Conservation (phyloP, 495 filamentous ascomycete species). For the Xylaria intraflava region DNA sequence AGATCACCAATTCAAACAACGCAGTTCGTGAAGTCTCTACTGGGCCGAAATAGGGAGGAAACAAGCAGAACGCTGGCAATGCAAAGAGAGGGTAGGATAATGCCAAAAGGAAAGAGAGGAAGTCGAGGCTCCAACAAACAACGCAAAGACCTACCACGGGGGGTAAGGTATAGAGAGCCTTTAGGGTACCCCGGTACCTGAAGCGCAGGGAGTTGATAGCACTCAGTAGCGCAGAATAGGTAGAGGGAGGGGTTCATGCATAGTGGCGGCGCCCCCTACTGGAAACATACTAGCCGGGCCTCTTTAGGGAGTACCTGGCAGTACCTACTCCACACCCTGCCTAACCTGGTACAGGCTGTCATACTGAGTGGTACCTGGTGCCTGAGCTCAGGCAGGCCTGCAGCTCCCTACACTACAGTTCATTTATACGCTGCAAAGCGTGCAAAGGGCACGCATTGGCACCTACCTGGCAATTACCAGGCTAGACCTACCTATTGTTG, state of each 20-base stretch:
- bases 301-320: too few relatives aligned
- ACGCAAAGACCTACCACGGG: conserved; percentile 5
- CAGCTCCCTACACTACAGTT: too few relatives aligned
- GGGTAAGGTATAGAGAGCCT: neutral
- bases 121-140: conserved; percentile 2
- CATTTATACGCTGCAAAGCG: too few relatives aligned
- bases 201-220: neutral
- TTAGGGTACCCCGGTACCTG: neutral
- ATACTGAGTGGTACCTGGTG: too few relatives aligned
- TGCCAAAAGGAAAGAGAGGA: conserved; percentile 7
- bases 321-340: too few relatives aligned
- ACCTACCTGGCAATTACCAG: too few relatives aligned
- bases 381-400: too few relatives aligned
- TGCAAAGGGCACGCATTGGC: too few relatives aligned
- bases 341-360: too few relatives aligned
- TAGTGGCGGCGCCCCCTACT: conserved; percentile 6
- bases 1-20: neutral
- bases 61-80: conserved; percentile 12
- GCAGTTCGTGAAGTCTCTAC: neutral
- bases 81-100: conserved; percentile 4
- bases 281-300: too few relatives aligned
- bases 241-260: conserved; percentile 14
- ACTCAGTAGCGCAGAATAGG: too few relatives aligned
- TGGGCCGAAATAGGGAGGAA: conserved; percentile 6
- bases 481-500: too few relatives aligned